Percentiles rank a stretch among this genome's conserved stretches.
Evolutionary conservation across 176 grass and related monocot species (phyloP).

Genomic region (Eleusine indica): DNA sequence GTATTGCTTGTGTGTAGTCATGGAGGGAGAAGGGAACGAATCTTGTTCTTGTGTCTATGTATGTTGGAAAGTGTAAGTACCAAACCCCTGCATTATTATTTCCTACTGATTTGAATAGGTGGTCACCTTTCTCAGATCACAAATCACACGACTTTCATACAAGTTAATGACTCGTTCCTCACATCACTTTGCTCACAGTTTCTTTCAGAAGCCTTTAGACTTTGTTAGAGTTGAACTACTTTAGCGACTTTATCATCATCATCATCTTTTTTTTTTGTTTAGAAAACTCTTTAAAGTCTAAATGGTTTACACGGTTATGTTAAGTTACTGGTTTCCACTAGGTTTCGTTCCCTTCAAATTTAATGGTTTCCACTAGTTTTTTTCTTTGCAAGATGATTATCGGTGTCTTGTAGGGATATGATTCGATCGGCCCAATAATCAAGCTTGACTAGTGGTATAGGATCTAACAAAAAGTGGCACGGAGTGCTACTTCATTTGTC

Average conservation of each 20-base stretch:
- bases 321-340: no score
- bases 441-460: constrained; percentile 29
- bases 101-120: constrained; percentile 5
- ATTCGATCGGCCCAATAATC: background rate
- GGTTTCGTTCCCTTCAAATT: no score
- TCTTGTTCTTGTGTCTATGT: background rate
- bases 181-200: background rate
- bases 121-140: constrained; percentile 9
- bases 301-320: no score
- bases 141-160: constrained; percentile 9
- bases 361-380: no score
- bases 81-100: constrained; percentile 23
- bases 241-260: background rate
- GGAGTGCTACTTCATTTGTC: constrained; percentile 44
- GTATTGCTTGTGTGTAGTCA: background rate
- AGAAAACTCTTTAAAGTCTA: no score
- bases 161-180: constrained; percentile 5
- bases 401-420: background rate
- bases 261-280: no score
- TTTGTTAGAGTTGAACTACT: background rate
- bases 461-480: constrained; percentile 55
- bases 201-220: constrained; percentile 1
- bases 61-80: background rate
- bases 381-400: background rate
- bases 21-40: background rate